Evolutionary conservation across 192 early-diverging fungal genomes (phyloP), one percentile per base, ranked within the genome.

Genomic region (Entomortierella chlamydospora): DNA sequence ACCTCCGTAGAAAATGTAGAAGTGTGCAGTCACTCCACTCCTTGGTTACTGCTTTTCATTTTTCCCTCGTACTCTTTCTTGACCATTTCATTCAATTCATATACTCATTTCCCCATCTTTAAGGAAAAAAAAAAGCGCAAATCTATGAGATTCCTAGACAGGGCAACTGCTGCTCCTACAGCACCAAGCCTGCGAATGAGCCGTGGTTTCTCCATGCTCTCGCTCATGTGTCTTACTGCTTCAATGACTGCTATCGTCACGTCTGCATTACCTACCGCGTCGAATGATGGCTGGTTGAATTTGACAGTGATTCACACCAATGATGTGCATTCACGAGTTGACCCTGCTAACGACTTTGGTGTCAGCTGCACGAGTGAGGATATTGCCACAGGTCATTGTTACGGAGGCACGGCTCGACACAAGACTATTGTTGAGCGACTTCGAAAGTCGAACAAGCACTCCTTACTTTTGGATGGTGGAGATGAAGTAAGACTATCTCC

Each of bases 381-480:
- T 37, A 72, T 66, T 51, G 71, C 54, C 4, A 37, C 37, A 5
- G 72, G 64, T 13, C 31, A 74, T 34, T 83, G 76, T 34, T 87
- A 82, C 62, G 89, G 90, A 22, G 92, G 93, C 23, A 86, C 83
- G 22, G 89, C 91, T 4, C 82, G 91, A n/a, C 82, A 91, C 64
- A 87, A 87, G 64, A 86, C 85, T 23, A 70, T 87, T 0, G 85
- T 91, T 61, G 82, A 90, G 26, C 43, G 82, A 29, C 73, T 91
- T 45, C 83, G 91, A 20, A 70, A 68, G 30, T 72, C 82, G 18
- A 85, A 72, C 71, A 59, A 83, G 28, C 72, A 91, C 61, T 73
- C 81, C 4, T 62, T 93, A 29, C 81, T 95, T 20, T 68, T 95
- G 41, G 90, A 95, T 71, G 92, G 88, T n/a, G 94, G 92, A 28